Evolutionary conservation across 768 basidiomycete species (phyloP), one percentile per base, ranked within the genome.

Genomic region (Suillus clintonianus): DNA sequence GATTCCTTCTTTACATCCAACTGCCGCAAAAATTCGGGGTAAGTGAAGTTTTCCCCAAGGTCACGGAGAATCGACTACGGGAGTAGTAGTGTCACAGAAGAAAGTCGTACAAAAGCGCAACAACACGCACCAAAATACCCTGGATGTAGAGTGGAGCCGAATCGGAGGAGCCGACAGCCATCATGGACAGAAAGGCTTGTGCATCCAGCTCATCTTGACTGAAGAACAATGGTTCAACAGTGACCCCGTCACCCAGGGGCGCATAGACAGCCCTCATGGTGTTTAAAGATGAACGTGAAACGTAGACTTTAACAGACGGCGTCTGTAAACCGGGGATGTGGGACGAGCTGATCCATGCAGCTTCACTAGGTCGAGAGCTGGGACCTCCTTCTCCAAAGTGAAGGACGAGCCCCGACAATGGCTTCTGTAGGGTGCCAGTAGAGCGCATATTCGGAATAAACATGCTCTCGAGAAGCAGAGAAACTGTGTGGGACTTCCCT

Each of bases 401-500:
- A 6, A 91, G 81, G 3, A 91, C 85, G 0, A 92, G 78, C 0
- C 89, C 90, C 5, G 80, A 79, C 0, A 92, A 79, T 0, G 89
- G 77, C 64, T 84, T 86, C 32, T 81, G 71, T 9, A 88, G 72
- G 0, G 70, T 72, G 0, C 91, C 90, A 19, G 86, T 83, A 0
- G 80, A 67, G 2, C 79, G 68, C 62, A 82, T 81, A 15, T 78
- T 74, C 0, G 86, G 66, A n/a, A 91, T 83, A 9, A 91, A 77
- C 86, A 91, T 89, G 64, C 80, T 87, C 70, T 92, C 91, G 0
- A 92, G 70, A 6, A 92, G 77, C 0, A 88, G 83, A 0, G 89
- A 86, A 2, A 90, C 84, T 0, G 88, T 90, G 58, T 92, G 90
- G 0, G 89, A 90, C 68, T 92, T 91, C 10, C 90, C 90, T 0